Evolutionary conservation across 2,329 filamentous ascomycete species (phyloP), one percentile per base, ranked within the genome.

Genomic region (Dendryphion nanum): DNA sequence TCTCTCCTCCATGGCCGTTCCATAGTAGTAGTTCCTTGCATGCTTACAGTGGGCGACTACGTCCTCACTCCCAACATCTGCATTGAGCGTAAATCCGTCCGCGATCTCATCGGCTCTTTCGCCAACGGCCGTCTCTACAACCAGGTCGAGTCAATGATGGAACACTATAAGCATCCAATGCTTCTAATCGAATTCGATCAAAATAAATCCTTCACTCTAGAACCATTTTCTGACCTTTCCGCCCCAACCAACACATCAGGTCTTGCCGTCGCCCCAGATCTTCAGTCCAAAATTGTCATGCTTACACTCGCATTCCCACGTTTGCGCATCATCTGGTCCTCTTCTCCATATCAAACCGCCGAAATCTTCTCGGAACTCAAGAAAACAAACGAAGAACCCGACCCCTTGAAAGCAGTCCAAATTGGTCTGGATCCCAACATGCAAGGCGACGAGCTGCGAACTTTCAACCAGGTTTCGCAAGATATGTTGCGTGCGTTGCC

Each of bases 171-270:
- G 58, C 82, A 70, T 49, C 85, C 89, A 0, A 87, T 97, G 79
- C 81, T 98, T 5, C 79, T 98, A 30, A 97, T 98, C 58, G 93
- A 98, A 66, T 98, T 98, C 64, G 90, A 96, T 63, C 86, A 95
- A 61, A 91, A 95, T 71, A 96, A 95, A 65, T 91, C 88, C 4
- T 98, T 98, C 66, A 97, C 90, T 1, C 82, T 98, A 13, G 93
- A 76, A 37, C 73, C 73, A 0, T 76, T 76, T 42, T 67, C 71
- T 1, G 73, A 76, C 43, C 62, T 74, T 30, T 51, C 46, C 10
- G 48, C 33, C 12, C 40, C 52, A 4, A 58, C 79, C n/a, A 80
- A 76, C 38, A 64, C 83, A 7, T 77, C 83, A 0, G 73, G 74
- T 33, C 67, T 75, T 70, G 41, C 59, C 2, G 42, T 45, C 0